These are phyloP conservation scores for Irpex rosettiformis DNA, from an alignment of 1,284 basidiomycete species.

Conservation along the genomic window DNA sequence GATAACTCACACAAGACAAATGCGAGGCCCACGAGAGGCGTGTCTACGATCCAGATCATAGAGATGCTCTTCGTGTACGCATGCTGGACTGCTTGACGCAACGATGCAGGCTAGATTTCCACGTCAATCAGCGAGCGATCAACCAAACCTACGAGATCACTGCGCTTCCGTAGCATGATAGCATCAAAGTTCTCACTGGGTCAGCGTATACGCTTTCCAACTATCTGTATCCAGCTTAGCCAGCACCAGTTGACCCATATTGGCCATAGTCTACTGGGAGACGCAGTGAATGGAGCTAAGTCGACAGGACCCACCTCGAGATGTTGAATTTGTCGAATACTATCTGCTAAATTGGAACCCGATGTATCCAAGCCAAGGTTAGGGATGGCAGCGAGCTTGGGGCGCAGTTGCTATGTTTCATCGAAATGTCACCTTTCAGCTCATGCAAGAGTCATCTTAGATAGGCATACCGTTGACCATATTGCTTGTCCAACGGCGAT, in stretches of 20 bases:
- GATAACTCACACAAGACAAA: conserved; percentile 48
- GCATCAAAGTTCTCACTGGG: too few relatives aligned
- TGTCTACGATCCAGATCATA: conserved; percentile 65
- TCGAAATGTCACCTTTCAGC: background rate
- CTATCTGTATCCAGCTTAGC: background rate
- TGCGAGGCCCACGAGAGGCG: conserved; percentile 48
- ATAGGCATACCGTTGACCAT: conserved; percentile 46
- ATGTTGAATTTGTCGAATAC: conserved; percentile 42
- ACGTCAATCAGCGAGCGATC: background rate
- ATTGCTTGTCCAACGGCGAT: conserved; percentile 66
- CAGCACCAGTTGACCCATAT: too few relatives aligned
- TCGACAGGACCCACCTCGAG: conserved; percentile 41
- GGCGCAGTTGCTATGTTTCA: conserved; percentile 40
- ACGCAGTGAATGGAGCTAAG: background rate
- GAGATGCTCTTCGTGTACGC: conserved; percentile 65
- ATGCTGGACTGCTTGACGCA: conserved; percentile 49
- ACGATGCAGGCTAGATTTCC: conserved; percentile 10
- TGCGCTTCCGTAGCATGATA: background rate
- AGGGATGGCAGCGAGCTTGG: conserved; percentile 43
- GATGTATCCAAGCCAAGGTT: conserved; percentile 42
- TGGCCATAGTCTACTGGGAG: too few relatives aligned
- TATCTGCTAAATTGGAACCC: conserved; percentile 47
- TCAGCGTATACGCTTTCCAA: too few relatives aligned
- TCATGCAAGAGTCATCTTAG: too few relatives aligned
- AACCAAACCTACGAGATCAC: background rate